Base-by-base conservation (phyloP, 1,139 yeast species). In the Sugiyamaella japonica region DNA sequence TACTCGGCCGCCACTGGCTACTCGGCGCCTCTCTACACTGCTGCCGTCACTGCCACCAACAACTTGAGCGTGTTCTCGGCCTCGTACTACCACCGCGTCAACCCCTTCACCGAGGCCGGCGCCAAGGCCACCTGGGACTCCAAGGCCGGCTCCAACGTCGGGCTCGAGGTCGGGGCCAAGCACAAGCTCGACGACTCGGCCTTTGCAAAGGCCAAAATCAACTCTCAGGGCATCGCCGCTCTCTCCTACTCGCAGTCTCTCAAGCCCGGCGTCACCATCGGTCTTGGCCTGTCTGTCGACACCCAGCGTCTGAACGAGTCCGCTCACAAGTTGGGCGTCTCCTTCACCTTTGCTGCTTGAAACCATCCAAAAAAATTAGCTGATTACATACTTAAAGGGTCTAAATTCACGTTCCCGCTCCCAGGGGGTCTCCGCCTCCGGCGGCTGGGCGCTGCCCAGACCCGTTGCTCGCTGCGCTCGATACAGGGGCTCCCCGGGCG, bases 91-190 rank as follows among this genome's bases (percentile, higher is more conserved):
- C 98, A 93, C 86, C 87, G 82, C 76, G 96, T 93, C 63, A 83
- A 90, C 67, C 88, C 95, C 63, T 77, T 79, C 68, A 90, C 93
- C 67, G 97, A 93, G 82, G 96, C 91, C 68, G 98, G 97, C 79
- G 96, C 97, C 69, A 91, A 88, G 82, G 96, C 97, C 70, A 85
- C 95, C 65, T 89, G 95, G 85, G 97, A 90, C 79, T 85, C 96
- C 63, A 85, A 89, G 74, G 78, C 88, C 62, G 83, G 89, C 65
- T 69, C 79, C 55, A 73, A 78, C 61, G 88, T 84, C 67, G 81
- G 81, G 57, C 85, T 95, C 70, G 99, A 95, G 81, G 89, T 91
- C 66, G 99, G 97, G 68, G 84, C 97, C 75, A 91, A 89, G 84
- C 93, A 93, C 83, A 78, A 81, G 66, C 84, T 93, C 71, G 98